phyloP scores from a whole-genome alignment of 2,329 filamentous ascomycete genomes.

The Hortaea werneckii region DNA sequence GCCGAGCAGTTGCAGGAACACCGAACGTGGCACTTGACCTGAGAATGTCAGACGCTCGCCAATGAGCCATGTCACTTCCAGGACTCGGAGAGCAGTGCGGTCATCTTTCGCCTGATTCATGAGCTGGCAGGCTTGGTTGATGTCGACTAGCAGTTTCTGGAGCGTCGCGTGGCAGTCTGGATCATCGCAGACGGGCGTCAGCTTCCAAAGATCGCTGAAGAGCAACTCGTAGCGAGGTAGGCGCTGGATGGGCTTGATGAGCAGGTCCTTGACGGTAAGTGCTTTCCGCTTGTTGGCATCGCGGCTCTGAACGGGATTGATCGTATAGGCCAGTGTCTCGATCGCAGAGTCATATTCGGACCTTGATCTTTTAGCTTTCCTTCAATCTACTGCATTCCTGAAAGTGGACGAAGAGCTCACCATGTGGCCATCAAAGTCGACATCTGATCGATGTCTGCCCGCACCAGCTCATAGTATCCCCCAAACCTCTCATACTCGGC shows the following conservation, averaged over 20 bases:
- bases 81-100: conserved; percentile 53
- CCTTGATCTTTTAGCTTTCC: background rate
- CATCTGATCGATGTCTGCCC: conserved; percentile 61
- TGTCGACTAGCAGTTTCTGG: conserved; percentile 57
- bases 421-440: conserved; percentile 62
- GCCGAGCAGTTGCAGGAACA: conserved; percentile 65
- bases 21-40: conserved; percentile 49
- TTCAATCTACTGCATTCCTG: background rate
- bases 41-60: conserved; percentile 72
- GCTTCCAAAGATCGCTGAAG: conserved; percentile 71
- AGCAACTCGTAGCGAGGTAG: conserved; percentile 85
- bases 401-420: conserved; percentile 29
- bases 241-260: conserved; percentile 93
- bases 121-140: conserved; percentile 65
- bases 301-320: conserved; percentile 59
- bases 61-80: conserved; percentile 76
- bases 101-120: conserved; percentile 83
- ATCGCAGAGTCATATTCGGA: conserved; percentile 67
- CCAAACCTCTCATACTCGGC: conserved; percentile 87
- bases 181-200: conserved; percentile 76
- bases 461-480: conserved; percentile 78
- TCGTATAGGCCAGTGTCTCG: conserved; percentile 66
- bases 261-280: conserved; percentile 70
- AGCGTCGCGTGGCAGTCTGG: conserved; percentile 73
- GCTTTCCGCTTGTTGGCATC: conserved; percentile 59